Percentiles rank a stretch among this genome's conserved stretches.
These are phyloP conservation scores for Acarospora socialis DNA, from an alignment of 2,329 filamentous ascomycete species.

Conservation along the genomic window DNA sequence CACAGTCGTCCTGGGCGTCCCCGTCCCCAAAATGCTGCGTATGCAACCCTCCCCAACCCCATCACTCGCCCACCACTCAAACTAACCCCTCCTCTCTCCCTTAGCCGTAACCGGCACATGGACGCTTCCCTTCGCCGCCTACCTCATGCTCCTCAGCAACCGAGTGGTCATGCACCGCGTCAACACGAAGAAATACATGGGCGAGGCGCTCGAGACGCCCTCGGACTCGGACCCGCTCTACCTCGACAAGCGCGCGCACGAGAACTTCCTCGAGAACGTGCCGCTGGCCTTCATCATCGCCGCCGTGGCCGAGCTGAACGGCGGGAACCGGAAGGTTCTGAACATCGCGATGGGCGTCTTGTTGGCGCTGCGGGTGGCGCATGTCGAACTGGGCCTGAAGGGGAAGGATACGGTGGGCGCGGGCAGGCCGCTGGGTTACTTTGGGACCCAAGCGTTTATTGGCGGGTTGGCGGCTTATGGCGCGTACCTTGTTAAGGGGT, in stretches of 20 bases:
- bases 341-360: conserved; percentile 25
- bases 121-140: conserved; percentile 27
- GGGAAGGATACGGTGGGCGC: conserved; percentile 15
- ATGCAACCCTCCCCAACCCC: background rate
- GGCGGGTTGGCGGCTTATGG: conserved; percentile 18
- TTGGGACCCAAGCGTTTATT: conserved; percentile 16
- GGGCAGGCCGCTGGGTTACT: conserved; percentile 18
- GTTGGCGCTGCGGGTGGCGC: conserved; percentile 25
- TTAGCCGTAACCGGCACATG: conserved; percentile 24
- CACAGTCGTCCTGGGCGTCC: conserved; percentile 14
- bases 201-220: conserved; percentile 12
- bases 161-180: conserved; percentile 25
- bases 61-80: background rate
- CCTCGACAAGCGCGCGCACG: conserved; percentile 23
- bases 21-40: conserved; percentile 18
- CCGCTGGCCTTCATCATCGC: conserved; percentile 26
- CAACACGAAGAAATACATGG: conserved; percentile 18
- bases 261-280: conserved; percentile 32
- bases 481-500: conserved; percentile 19
- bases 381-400: conserved; percentile 27
- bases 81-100: conserved; percentile 2
- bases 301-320: conserved; percentile 31
- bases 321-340: conserved; percentile 25
- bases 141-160: conserved; percentile 28
- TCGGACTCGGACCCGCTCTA: conserved; percentile 14